Evolutionary conservation across 495 filamentous ascomycete species (phyloP).

Genomic region (Pyronema omphalodes): DNA sequence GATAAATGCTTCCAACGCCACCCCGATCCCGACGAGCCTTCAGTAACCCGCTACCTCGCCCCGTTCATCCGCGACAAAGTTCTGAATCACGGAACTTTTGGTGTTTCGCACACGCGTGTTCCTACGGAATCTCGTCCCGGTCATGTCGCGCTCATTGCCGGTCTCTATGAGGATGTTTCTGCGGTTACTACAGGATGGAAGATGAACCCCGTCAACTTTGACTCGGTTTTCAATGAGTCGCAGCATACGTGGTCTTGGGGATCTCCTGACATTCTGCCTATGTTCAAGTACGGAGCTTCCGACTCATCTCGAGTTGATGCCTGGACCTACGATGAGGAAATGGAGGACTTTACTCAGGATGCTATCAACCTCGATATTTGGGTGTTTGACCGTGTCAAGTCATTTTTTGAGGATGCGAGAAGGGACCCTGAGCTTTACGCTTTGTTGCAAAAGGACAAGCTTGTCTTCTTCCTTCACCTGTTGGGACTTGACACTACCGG

Average conservation of each 20-base stretch:
- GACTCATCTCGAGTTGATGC: conserved; percentile 72
- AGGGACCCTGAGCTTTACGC: conserved; percentile 57
- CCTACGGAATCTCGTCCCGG: conserved; percentile 95
- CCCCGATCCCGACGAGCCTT: conserved; percentile 62
- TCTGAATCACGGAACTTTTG: conserved; percentile 84
- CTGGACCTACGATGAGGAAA: conserved; percentile 62
- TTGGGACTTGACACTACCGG: conserved; percentile 91
- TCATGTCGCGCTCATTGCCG: conserved; percentile 94
- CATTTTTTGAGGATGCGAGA: conserved; percentile 61
- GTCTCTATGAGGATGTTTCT: conserved; percentile 95
- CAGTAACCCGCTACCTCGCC: conserved; percentile 49
- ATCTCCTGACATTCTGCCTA: conserved; percentile 88
- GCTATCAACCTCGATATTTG: conserved; percentile 69
- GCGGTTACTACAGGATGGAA: conserved; percentile 98
- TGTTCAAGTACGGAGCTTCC: conserved; percentile 81
- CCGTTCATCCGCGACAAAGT: conserved; percentile 84
- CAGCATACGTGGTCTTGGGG: conserved; percentile 98
- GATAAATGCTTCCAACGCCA: conserved; percentile 96
- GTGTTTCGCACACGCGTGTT: conserved; percentile 92
- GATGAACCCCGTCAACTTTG: conserved; percentile 94
- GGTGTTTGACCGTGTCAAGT: conserved; percentile 89
- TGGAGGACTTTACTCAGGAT: conserved; percentile 73
- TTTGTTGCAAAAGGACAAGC: conserved; percentile 59
- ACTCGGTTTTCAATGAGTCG: conserved; percentile 95
- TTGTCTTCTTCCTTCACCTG: conserved; percentile 93